A percentile compares a stretch with the other conserved stretches of the same genome.
Conservation (phyloP, 1,284 basidiomycete genomes). For the Rhodotorula sp. region DNA sequence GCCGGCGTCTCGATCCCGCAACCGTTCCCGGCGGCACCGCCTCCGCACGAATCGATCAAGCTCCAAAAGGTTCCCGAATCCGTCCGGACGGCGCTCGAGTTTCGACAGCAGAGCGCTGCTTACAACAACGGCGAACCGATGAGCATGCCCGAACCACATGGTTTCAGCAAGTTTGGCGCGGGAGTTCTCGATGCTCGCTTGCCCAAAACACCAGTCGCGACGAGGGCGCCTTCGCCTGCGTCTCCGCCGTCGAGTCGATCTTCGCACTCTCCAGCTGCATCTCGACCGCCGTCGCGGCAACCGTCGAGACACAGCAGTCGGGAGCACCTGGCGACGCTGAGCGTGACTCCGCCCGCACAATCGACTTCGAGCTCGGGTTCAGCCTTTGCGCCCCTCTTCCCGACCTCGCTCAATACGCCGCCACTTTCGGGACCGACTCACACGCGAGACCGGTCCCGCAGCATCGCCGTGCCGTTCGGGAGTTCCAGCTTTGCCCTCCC, state of each 20-base stretch:
- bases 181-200: slow-evolving; percentile 10
- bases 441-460: slow-evolving; percentile 24
- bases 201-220: slow-evolving; percentile 34
- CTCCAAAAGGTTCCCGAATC: slow-evolving; percentile 40
- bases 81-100: slow-evolving; percentile 37
- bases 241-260: slow-evolving; percentile 24
- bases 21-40: slow-evolving; percentile 36
- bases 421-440: neutral
- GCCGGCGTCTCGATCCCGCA: slow-evolving; percentile 11
- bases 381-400: slow-evolving; percentile 34
- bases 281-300: slow-evolving; percentile 10
- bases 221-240: slow-evolving; percentile 35
- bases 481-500: neutral
- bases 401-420: slow-evolving; percentile 9
- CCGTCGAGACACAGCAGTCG: slow-evolving; percentile 28
- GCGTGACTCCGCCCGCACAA: neutral
- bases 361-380: slow-evolving; percentile 13
- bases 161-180: slow-evolving; percentile 4
- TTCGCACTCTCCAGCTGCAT: slow-evolving; percentile 4
- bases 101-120: slow-evolving; percentile 21
- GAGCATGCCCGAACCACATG: slow-evolving; percentile 9
- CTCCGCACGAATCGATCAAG: slow-evolving; percentile 40
- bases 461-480: slow-evolving; percentile 11
- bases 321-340: slow-evolving; percentile 6
- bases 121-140: slow-evolving; percentile 19